Evolutionary conservation across 305 asterid species (phyloP).

Genomic region (Fraxinus platypoda): DNA sequence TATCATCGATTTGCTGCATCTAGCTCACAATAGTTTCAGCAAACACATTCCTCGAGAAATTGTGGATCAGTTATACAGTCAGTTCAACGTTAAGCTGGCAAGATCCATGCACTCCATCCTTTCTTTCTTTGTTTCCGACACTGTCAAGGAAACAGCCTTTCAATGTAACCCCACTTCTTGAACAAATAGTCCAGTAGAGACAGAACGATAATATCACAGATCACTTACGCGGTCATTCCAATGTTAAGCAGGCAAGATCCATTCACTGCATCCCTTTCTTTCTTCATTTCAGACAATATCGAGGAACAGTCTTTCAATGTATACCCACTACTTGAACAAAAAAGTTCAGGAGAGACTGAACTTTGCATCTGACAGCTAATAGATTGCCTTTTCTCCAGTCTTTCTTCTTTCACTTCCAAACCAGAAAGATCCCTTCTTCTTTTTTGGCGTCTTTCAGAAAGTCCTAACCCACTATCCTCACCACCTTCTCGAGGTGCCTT

Average conservation of each 20-base stretch:
- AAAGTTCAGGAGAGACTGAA: slow-evolving; percentile 55
- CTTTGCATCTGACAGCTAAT: slow-evolving; percentile 52
- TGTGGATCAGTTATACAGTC: too few relatives aligned
- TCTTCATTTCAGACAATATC: slow-evolving; percentile 10
- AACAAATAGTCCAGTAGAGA: too few relatives aligned
- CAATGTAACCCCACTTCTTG: too few relatives aligned
- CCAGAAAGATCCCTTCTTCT: slow-evolving; percentile 46
- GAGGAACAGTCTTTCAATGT: slow-evolving; percentile 29
- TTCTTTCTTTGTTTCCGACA: too few relatives aligned
- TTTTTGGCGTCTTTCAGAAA: slow-evolving; percentile 32
- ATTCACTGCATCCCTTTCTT: slow-evolving; percentile 16
- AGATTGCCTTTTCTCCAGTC: slow-evolving; percentile 51
- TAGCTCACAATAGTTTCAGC: too few relatives aligned
- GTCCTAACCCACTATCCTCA: slow-evolving; percentile 6
- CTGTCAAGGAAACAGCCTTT: too few relatives aligned
- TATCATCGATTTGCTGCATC: too few relatives aligned
- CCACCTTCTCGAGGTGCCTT: slow-evolving; percentile 37
- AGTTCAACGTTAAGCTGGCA: too few relatives aligned
- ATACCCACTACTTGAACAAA: slow-evolving; percentile 32
- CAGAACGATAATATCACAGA: too few relatives aligned
- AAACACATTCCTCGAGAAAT: too few relatives aligned
- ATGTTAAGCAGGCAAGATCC: slow-evolving; percentile 17
- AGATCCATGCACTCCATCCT: too few relatives aligned
- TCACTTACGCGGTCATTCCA: slow-evolving; percentile 11
- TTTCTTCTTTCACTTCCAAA: slow-evolving; percentile 26